Percentiles rank a stretch among this genome's conserved stretches.
These are phyloP conservation scores for Penicillium antarcticum DNA, from an alignment of 495 filamentous ascomycete species.

Conservation along the genomic window DNA sequence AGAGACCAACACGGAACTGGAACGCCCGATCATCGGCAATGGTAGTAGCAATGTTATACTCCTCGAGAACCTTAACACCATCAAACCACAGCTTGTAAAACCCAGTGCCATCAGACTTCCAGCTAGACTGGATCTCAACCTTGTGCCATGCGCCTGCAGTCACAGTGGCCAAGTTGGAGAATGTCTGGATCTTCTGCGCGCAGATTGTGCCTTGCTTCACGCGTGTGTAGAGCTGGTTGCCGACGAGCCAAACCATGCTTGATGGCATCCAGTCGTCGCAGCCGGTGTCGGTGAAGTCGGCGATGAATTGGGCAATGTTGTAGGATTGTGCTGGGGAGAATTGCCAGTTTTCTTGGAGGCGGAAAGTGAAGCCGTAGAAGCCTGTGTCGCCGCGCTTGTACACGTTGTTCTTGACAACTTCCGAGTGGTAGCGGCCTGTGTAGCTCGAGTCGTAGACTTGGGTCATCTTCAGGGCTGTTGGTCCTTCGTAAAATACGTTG, in stretches of 20 bases:
- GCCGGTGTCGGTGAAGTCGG: conserved; percentile 43
- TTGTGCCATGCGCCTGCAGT: conserved; percentile 48
- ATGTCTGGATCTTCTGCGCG: conserved; percentile 29
- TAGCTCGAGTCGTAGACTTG: conserved; percentile 48
- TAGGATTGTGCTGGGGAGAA: conserved; percentile 45
- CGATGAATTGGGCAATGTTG: conserved; percentile 57
- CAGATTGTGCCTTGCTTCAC: conserved; percentile 46
- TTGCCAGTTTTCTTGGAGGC: conserved; percentile 48
- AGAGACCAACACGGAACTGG: conserved; percentile 53
- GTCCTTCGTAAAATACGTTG: conserved; percentile 41
- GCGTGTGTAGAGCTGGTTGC: conserved; percentile 44
- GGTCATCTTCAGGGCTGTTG: conserved; percentile 50
- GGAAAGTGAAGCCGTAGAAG: conserved; percentile 56
- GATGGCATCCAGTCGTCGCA: conserved; percentile 54
- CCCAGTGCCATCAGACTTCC: conserved; percentile 45
- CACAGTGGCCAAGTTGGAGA: conserved; percentile 33
- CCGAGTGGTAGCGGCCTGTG: conserved; percentile 54
- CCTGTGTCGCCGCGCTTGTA: conserved; percentile 48
- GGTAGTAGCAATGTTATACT: conserved; percentile 41
- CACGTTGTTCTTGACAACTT: conserved; percentile 43
- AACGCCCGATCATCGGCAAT: conserved; percentile 43
- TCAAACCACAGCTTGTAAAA: conserved; percentile 51
- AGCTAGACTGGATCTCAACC: conserved; percentile 46
- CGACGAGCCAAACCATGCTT: conserved; percentile 51
- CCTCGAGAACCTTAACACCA: conserved; percentile 44